Evolutionary conservation across 768 basidiomycete species (phyloP).

Genomic region (Rhizopogon roseolus): DNA sequence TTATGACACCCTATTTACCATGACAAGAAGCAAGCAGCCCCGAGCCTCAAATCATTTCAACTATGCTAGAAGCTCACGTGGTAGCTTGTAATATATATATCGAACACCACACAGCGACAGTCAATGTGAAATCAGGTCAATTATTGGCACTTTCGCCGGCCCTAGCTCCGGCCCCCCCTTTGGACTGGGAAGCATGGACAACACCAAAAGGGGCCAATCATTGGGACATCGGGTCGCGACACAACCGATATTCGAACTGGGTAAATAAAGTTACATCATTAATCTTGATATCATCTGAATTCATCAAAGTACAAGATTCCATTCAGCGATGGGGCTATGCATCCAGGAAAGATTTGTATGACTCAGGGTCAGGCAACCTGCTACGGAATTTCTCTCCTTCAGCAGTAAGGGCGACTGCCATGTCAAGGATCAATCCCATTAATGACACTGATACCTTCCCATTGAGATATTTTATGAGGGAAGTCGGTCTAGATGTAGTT

Average conservation of each 20-base stretch:
- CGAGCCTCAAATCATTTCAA: neutral
- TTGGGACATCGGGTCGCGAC: constrained; percentile 7
- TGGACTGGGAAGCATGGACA: neutral
- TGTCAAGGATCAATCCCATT: too few relatives aligned
- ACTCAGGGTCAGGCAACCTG: neutral
- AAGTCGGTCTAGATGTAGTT: neutral
- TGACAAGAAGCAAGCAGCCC: neutral
- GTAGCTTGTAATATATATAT: constrained; percentile 6
- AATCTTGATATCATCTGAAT: neutral
- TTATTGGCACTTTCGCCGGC: neutral
- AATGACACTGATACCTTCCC: neutral
- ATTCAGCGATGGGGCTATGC: neutral
- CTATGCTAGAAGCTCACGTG: neutral
- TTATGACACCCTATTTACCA: neutral
- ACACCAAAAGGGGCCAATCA: neutral
- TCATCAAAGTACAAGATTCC: neutral
- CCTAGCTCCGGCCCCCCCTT: neutral
- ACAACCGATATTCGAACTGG: neutral
- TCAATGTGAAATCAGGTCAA: constrained; percentile 1
- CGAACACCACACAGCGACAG: neutral
- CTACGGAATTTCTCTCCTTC: neutral
- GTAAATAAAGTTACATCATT: neutral
- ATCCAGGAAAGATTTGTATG: neutral
- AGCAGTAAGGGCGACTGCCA: neutral
- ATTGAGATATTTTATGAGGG: neutral